A percentile compares a stretch with the other conserved stretches of the same genome.
Evolutionary conservation across 2,329 filamentous ascomycete genomes (phyloP).

Genomic region (Alternaria triticina): DNA sequence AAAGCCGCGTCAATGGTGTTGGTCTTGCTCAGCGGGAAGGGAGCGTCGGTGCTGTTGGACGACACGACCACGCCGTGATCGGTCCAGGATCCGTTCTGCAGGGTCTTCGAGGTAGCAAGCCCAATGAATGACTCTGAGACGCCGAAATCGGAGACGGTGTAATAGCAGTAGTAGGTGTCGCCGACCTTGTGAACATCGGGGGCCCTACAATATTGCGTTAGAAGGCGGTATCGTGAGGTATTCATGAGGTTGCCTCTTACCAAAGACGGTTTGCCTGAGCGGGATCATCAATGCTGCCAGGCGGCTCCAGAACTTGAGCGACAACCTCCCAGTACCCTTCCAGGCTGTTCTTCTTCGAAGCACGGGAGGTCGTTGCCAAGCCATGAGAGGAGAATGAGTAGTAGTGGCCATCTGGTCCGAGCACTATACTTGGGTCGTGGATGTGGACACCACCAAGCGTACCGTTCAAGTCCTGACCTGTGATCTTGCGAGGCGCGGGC

Average conservation of each 20-base stretch:
- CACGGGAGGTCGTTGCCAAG: constrained; percentile 7
- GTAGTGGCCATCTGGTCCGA: constrained; percentile 12
- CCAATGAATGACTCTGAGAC: constrained; percentile 66
- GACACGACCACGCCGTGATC: constrained; percentile 59
- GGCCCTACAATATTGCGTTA: too few species aligned
- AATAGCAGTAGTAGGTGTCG: constrained; percentile 64
- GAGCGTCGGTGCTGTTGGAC: constrained; percentile 39
- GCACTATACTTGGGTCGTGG: constrained; percentile 10
- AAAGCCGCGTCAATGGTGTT: constrained; percentile 57
- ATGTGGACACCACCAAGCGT: constrained; percentile 11
- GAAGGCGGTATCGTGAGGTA: too few species aligned
- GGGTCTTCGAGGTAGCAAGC: constrained; percentile 52
- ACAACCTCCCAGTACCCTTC: constrained; percentile 10
- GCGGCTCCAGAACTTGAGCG: constrained; percentile 7
- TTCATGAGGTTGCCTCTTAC: too few species aligned
- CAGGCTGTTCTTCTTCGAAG: constrained; percentile 10
- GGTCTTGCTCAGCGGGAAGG: constrained; percentile 1
- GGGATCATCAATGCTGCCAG: constrained; percentile 8
- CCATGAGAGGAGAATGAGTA: constrained; percentile 12
- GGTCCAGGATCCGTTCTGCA: constrained; percentile 62
- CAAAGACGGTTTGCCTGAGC: constrained; percentile 5
- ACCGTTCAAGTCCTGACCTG: constrained; percentile 7
- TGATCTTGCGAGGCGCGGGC: constrained; percentile 7
- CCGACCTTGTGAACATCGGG: constrained; percentile 19
- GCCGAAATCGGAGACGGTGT: constrained; percentile 65